Base-by-base conservation (phyloP, 768 basidiomycete genomes). In the Pleurotus cornucopiae region DNA sequence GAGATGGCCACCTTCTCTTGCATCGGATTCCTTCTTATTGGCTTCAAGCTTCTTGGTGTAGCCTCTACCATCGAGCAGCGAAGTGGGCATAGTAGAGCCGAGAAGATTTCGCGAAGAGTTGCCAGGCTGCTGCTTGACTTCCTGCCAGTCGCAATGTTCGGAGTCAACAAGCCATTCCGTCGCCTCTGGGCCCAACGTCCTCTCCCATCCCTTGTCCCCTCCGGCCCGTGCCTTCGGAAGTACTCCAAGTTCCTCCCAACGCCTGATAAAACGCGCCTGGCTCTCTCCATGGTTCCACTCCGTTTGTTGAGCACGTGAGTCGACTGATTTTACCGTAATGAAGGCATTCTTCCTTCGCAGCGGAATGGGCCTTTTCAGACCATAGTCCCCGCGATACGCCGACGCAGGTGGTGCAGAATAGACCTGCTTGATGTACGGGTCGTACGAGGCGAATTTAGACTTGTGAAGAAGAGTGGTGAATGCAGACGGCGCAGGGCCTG, bases 371-470 rank as follows among this genome's bases (percentile, higher is more conserved):
- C 91, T 86, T 70, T 95, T 95, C 59, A 94, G 74, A 20, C 92
- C 92, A 81, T 84, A 95, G 73, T 92, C 81, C 54, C 90, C 89
- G 23, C 91, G 82, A 61, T 86, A 76, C 11, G 85, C 83, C 65
- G 89, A 78, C 43, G 86, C 86, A 18, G 81, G 78, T 46, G 81
- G 79, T 0, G 91, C 74, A 13, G 84, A 80, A 70, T 93, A 94
- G 16, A 91, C 82, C 64, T 93, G 91, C 46, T 80, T 79, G 58
- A 95, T 90, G 46, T 67, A 64, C 0, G 88, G 89, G 72, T 92
- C 88, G 67, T 77, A 92, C 9, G 86, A 74, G 7, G 91, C 85
- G 70, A 94, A 94, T 60, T 87, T 88, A 34, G 93, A 93, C 45
- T 85, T 82, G 25, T 88, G 85, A 48, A 95, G 79, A 49, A 94